A percentile compares a stretch with the other conserved stretches of the same genome.
These are phyloP conservation scores for Botrytis paeoniae DNA, from an alignment of 2,329 filamentous ascomycete species.

Conservation along the genomic window DNA sequence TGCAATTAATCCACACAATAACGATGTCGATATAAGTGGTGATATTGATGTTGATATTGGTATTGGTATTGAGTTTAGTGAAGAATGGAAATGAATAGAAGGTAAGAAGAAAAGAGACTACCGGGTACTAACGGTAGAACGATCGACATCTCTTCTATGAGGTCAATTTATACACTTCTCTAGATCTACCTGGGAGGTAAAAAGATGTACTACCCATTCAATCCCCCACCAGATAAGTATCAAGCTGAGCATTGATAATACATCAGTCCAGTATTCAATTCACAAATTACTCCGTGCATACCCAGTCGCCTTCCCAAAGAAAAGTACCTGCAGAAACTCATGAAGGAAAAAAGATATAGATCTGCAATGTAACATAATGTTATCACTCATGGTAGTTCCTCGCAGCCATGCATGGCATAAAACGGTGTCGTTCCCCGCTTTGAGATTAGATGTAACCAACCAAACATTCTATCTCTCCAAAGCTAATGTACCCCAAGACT, in stretches of 20 bases:
- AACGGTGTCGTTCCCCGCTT: constrained; percentile 2
- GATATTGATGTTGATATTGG: neutral
- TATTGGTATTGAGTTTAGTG: neutral
- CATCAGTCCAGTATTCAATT: neutral
- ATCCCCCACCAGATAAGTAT: neutral
- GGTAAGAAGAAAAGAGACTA: neutral
- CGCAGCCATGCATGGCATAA: neutral
- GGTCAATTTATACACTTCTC: neutral
- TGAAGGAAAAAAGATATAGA: neutral
- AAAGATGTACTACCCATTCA: neutral
- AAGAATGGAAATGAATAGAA: neutral
- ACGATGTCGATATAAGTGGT: neutral
- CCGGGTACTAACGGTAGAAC: neutral
- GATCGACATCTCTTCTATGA: neutral
- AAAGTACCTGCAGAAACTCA: neutral
- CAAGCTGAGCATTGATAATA: neutral
- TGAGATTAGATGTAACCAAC: constrained; percentile 7
- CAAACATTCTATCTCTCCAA: neutral
- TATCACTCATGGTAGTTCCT: neutral
- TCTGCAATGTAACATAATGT: neutral
- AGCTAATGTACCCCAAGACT: neutral
- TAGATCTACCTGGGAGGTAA: neutral
- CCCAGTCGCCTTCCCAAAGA: neutral
- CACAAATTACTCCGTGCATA: neutral
- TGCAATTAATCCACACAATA: neutral